Conservation (phyloP, 306 rosid genomes). For the Delonix regia region DNA sequence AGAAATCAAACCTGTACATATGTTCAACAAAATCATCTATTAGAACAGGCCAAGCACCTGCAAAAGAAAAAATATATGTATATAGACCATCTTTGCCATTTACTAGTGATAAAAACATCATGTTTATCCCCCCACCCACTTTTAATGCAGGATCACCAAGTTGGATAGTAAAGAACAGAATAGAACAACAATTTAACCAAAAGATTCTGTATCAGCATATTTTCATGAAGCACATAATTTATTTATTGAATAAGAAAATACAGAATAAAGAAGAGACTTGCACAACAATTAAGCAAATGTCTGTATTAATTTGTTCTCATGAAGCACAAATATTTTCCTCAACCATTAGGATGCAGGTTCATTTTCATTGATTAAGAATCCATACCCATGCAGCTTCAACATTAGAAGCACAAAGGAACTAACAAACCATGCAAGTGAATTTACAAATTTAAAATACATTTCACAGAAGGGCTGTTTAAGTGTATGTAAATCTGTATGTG, state of each 20-base stretch:
- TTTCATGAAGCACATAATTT: not conserved
- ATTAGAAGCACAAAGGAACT: conserved; percentile 7
- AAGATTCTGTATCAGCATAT: not conserved
- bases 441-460: conserved; percentile 15
- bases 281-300: not conserved
- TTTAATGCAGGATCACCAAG: conserved; percentile 17
- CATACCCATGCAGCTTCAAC: conserved; percentile 13
- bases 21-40: conserved; percentile 97
- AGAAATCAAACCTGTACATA: conserved; percentile 85
- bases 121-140: not conserved
- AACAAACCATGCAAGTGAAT: conserved; percentile 12
- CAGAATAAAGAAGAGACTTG: not conserved
- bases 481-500: conserved; percentile 7
- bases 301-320: not conserved
- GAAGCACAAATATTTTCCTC: not conserved
- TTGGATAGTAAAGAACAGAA: not conserved
- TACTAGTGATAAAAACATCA: conserved; percentile 6
- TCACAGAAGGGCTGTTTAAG: not conserved
- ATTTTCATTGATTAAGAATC: not conserved
- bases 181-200: not conserved
- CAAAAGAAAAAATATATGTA: conserved; percentile 17
- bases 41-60: conserved; percentile 99
- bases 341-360: not conserved
- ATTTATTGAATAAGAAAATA: not conserved
- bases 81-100: no score